phyloP scores from a whole-genome alignment of 768 basidiomycete species.

The Trametes villosa region DNA sequence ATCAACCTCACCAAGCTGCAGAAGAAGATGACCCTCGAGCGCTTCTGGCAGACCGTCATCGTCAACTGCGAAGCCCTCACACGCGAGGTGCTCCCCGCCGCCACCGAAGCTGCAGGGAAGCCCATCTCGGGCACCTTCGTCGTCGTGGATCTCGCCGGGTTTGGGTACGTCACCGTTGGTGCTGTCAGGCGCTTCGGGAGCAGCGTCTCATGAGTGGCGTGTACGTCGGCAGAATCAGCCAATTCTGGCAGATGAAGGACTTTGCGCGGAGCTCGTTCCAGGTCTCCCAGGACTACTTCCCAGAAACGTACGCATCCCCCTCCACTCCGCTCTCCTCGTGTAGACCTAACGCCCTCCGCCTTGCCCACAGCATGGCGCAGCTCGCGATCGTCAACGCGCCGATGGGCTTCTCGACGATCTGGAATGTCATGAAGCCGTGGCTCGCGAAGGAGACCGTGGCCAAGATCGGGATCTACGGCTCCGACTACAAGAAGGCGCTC shows the following conservation, averaged over 20 bases:
- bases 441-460: slow-evolving; percentile 70
- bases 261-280: slow-evolving; percentile 68
- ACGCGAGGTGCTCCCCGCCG: slow-evolving; percentile 70
- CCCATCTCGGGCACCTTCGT: slow-evolving; percentile 58
- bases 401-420: slow-evolving; percentile 72
- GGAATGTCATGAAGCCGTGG: slow-evolving; percentile 72
- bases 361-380: slow-evolving; percentile 64
- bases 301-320: slow-evolving; percentile 62
- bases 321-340: neutral
- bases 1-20: slow-evolving; percentile 48
- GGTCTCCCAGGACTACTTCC: slow-evolving; percentile 78
- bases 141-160: slow-evolving; percentile 72
- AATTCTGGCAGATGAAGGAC: slow-evolving; percentile 79
- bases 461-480: slow-evolving; percentile 69
- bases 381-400: slow-evolving; percentile 75
- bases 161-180: slow-evolving; percentile 54
- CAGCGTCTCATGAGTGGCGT: too few relatives aligned
- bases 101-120: slow-evolving; percentile 56
- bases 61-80: slow-evolving; percentile 68
- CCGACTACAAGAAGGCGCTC: slow-evolving; percentile 59
- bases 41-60: slow-evolving; percentile 57
- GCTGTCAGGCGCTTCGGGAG: neutral
- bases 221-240: slow-evolving; percentile 48
- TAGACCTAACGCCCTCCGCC: neutral
- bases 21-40: slow-evolving; percentile 36